Conservation (phyloP, 306 rosid species). For the Rosa rugosa region DNA sequence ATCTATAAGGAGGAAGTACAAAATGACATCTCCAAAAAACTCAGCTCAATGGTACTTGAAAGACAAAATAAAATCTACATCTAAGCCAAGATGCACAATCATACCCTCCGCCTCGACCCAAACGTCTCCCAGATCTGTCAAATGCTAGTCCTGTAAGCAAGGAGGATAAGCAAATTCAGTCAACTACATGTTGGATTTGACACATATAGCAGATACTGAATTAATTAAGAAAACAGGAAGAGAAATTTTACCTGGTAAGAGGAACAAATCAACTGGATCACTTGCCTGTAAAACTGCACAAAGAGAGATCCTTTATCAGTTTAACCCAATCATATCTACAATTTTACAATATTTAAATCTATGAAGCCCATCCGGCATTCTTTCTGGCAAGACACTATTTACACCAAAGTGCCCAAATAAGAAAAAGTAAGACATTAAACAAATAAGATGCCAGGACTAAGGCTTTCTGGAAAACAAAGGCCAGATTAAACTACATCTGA, state of each 20-base stretch:
- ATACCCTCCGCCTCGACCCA: slow-evolving; percentile 99
- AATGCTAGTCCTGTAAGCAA: slow-evolving; percentile 76
- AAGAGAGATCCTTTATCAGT: slow-evolving; percentile 31
- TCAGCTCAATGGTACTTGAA: slow-evolving; percentile 11
- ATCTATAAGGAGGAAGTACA: not conserved
- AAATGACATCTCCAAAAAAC: slow-evolving; percentile 20
- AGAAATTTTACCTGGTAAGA: slow-evolving; percentile 75
- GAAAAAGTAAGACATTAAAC: not conserved
- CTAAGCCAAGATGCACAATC: slow-evolving; percentile 24
- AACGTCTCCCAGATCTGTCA: slow-evolving; percentile 86
- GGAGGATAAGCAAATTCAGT: slow-evolving; percentile 18
- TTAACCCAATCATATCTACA: not conserved
- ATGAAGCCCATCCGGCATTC: slow-evolving; percentile 32
- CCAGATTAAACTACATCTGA: not conserved
- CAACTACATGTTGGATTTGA: slow-evolving; percentile 17
- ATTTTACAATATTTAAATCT: not conserved
- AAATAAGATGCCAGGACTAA: not conserved
- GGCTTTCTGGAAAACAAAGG: not conserved
- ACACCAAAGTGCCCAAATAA: not conserved
- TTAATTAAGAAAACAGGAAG: slow-evolving; percentile 13
- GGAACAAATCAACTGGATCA: slow-evolving; percentile 85
- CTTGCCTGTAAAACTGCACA: slow-evolving; percentile 87
- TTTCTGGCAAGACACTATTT: not conserved
- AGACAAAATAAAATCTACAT: slow-evolving; percentile 10
- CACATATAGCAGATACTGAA: slow-evolving; percentile 9